These are phyloP conservation scores for Cutaneotrichosporon sp. DNA, from an alignment of 1,284 basidiomycete species.

Conservation along the genomic window DNA sequence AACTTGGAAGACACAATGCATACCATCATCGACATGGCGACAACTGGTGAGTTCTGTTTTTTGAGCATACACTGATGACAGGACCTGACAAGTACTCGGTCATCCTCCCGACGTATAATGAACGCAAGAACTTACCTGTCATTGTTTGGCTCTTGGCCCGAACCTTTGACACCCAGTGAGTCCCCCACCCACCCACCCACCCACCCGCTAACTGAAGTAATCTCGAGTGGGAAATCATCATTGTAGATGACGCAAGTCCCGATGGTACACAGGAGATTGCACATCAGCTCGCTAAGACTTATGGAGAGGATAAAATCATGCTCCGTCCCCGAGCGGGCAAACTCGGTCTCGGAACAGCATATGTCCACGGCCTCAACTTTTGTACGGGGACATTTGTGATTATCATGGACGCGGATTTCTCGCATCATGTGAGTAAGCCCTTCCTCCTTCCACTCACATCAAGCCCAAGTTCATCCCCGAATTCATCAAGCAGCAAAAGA, in stretches of 20 bases:
- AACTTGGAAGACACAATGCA: neutral
- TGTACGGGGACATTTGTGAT: slow-evolving; percentile 90
- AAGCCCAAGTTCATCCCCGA: slow-evolving; percentile 88
- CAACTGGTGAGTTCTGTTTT: no score
- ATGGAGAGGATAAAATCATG: slow-evolving; percentile 81
- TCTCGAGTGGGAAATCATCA: slow-evolving; percentile 76
- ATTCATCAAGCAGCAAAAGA: slow-evolving; percentile 78
- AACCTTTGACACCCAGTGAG: slow-evolving; percentile 72
- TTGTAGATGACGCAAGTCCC: slow-evolving; percentile 87
- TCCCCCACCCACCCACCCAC: neutral
- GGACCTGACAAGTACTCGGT: slow-evolving; percentile 71
- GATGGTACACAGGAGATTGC: slow-evolving; percentile 90
- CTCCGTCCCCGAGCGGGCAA: slow-evolving; percentile 82
- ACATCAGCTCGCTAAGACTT: slow-evolving; percentile 68
- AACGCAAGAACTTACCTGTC: slow-evolving; percentile 84
- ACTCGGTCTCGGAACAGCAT: slow-evolving; percentile 87
- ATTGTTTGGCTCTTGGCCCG: slow-evolving; percentile 78
- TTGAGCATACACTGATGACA: no score
- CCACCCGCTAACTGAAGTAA: slow-evolving; percentile 48
- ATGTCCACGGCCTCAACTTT: slow-evolving; percentile 84
- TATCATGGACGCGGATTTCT: slow-evolving; percentile 96
- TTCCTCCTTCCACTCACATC: neutral
- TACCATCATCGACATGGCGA: slow-evolving; percentile 14
- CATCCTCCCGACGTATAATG: slow-evolving; percentile 89
- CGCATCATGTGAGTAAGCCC: slow-evolving; percentile 70